Percentiles rank a stretch among this genome's conserved stretches.
phyloP scores from a whole-genome alignment of 1,139 yeast genomes.

The Diutina pseudorugosa region DNA sequence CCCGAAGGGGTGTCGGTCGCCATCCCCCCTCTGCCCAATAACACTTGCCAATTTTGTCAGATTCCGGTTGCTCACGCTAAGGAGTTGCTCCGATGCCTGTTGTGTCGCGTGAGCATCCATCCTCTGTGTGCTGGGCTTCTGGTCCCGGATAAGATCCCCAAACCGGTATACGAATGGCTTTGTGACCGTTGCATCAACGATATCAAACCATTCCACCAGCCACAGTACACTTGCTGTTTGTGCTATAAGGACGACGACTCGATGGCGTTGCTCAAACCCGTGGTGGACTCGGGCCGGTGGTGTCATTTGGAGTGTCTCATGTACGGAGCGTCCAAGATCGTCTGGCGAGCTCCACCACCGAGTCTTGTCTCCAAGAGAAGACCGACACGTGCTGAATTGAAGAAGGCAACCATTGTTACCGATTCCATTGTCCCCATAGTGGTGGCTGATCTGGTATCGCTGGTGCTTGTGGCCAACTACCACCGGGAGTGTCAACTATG shows the following conservation, averaged over 20 bases:
- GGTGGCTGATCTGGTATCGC: slow-evolving; percentile 21
- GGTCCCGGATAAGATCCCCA: slow-evolving; percentile 12
- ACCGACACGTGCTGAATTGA: background rate
- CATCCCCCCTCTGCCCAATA: background rate
- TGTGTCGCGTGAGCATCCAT: slow-evolving; percentile 69
- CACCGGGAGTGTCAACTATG: slow-evolving; percentile 18
- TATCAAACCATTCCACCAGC: slow-evolving; percentile 43
- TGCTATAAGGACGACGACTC: slow-evolving; percentile 46
- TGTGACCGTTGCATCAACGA: slow-evolving; percentile 80
- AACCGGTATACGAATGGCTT: slow-evolving; percentile 44
- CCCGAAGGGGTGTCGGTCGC: background rate
- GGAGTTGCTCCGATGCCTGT: slow-evolving; percentile 43
- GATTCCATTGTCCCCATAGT: slow-evolving; percentile 5
- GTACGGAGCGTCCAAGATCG: slow-evolving; percentile 22
- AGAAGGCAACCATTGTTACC: slow-evolving; percentile 5
- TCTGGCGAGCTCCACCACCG: slow-evolving; percentile 10
- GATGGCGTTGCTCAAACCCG: slow-evolving; percentile 48
- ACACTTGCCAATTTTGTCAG: background rate
- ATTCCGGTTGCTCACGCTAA: background rate
- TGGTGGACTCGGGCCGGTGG: slow-evolving; percentile 57
- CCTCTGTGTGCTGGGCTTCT: slow-evolving; percentile 53
- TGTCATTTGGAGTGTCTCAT: slow-evolving; percentile 70
- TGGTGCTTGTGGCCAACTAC: slow-evolving; percentile 16
- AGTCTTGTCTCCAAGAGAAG: slow-evolving; percentile 5
- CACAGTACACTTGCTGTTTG: slow-evolving; percentile 51